Percentiles rank a stretch among this genome's conserved stretches.
Conservation (phyloP, 345 rosid species). For the Passiflora organensis region DNA sequence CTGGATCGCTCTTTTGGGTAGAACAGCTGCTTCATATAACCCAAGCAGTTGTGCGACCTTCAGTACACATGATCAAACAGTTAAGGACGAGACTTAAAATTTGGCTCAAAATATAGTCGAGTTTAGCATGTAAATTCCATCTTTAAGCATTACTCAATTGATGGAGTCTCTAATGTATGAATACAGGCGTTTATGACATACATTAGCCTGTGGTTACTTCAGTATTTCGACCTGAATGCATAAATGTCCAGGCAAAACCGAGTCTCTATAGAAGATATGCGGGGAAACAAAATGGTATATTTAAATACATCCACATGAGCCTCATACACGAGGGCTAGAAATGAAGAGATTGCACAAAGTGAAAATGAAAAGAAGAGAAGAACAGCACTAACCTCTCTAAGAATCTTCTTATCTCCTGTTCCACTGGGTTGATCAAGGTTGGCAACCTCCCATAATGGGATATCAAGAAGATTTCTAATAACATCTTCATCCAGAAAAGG, state of each 20-base stretch:
- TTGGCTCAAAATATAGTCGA: too few species aligned
- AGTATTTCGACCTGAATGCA: too few species aligned
- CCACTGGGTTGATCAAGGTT: slow-evolving; percentile 92
- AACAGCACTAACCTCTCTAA: slow-evolving; percentile 57
- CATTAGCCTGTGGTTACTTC: too few species aligned
- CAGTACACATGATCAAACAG: slow-evolving; percentile 13
- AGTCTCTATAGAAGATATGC: not conserved
- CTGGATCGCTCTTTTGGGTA: slow-evolving; percentile 96
- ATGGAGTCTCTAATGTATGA: too few species aligned
- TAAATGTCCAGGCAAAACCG: not conserved
- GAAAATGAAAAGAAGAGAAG: too few species aligned
- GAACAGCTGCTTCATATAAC: slow-evolving; percentile 58
- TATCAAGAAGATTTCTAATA: slow-evolving; percentile 61
- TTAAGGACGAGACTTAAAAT: not conserved
- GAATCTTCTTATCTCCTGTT: slow-evolving; percentile 87
- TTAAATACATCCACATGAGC: too few species aligned
- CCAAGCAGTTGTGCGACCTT: slow-evolving; percentile 87
- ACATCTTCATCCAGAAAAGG: slow-evolving; percentile 97
- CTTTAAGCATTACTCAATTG: too few species aligned
- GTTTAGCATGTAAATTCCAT: too few species aligned
- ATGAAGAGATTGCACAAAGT: too few species aligned
- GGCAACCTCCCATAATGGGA: slow-evolving; percentile 83
- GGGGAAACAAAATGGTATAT: too few species aligned
- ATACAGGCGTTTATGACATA: too few species aligned
- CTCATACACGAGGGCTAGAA: not conserved